phyloP scores from a whole-genome alignment of 2,329 filamentous ascomycete species.

The Talaromyces sp. region DNA sequence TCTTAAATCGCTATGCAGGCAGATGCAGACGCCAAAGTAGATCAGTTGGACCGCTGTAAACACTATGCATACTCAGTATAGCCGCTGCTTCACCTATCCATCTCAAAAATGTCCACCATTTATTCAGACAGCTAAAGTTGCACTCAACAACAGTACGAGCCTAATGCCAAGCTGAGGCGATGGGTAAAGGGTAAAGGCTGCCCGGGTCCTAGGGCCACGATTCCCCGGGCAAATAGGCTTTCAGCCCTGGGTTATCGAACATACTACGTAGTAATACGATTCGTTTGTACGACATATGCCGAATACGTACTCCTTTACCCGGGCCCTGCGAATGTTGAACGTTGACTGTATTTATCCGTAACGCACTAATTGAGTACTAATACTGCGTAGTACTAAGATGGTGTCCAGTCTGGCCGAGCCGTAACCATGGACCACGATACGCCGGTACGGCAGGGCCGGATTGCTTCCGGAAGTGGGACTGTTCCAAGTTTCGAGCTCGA shows the following conservation, averaged over 20 bases:
- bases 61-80: neutral
- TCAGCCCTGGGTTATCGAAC: slow-evolving; percentile 5
- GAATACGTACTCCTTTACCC: neutral
- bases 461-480: slow-evolving; percentile 9
- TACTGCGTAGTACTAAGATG: neutral
- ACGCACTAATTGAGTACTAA: neutral
- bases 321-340: neutral
- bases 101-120: neutral
- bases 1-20: neutral
- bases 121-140: neutral
- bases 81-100: neutral
- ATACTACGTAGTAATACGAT: neutral
- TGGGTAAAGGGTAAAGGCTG: neutral
- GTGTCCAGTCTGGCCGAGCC: neutral
- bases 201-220: neutral
- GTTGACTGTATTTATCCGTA: neutral
- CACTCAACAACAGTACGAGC: neutral
- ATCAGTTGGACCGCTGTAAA: neutral
- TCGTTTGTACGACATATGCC: neutral
- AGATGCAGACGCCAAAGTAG: neutral
- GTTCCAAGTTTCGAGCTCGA: slow-evolving; percentile 6
- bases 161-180: neutral
- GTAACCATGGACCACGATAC: slow-evolving; percentile 11
- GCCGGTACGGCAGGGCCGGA: slow-evolving; percentile 13
- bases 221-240: slow-evolving; percentile 4